Conservation (phyloP, 2,329 filamentous ascomycete species). For the Polychaeton citri region DNA sequence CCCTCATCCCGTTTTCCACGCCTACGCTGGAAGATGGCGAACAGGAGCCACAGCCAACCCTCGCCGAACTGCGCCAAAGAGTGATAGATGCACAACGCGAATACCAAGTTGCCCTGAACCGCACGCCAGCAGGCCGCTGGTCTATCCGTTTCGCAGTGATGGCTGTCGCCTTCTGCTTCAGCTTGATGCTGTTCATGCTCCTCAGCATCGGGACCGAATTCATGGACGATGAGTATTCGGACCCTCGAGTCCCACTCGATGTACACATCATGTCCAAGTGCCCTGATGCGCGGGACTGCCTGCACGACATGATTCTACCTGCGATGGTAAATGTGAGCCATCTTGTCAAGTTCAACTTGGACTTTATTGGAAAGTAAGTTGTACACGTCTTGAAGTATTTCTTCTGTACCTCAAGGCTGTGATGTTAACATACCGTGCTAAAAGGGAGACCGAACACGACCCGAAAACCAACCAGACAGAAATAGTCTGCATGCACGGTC, state of each 20-base stretch:
- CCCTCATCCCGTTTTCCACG: not conserved
- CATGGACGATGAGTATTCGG: slow-evolving; percentile 10
- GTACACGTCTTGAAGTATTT: not conserved
- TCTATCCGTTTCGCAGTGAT: slow-evolving; percentile 16
- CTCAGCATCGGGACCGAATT: slow-evolving; percentile 13
- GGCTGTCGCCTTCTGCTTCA: slow-evolving; percentile 10
- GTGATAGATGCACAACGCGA: slow-evolving; percentile 18
- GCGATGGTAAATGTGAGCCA: slow-evolving; percentile 69
- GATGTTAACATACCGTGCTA: not conserved
- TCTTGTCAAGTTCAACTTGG: slow-evolving; percentile 83
- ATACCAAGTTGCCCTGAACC: slow-evolving; percentile 20
- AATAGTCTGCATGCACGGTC: slow-evolving; percentile 78
- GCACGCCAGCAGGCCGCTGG: slow-evolving; percentile 17
- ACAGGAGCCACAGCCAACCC: slow-evolving; percentile 9
- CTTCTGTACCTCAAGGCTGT: too few relatives aligned
- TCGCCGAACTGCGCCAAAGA: slow-evolving; percentile 16
- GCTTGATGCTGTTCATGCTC: slow-evolving; percentile 12
- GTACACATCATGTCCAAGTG: slow-evolving; percentile 94
- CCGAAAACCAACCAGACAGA: slow-evolving; percentile 39
- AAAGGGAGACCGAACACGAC: slow-evolving; percentile 52
- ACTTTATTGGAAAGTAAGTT: slow-evolving; percentile 69
- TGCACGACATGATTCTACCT: slow-evolving; percentile 68
- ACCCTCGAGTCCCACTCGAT: slow-evolving; percentile 57
- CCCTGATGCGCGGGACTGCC: slow-evolving; percentile 74
- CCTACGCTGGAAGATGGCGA: not conserved